Evolutionary conservation across 1,139 yeast species (phyloP), one percentile per base, ranked within the genome.

Genomic region (Sugiyamaella novakii): DNA sequence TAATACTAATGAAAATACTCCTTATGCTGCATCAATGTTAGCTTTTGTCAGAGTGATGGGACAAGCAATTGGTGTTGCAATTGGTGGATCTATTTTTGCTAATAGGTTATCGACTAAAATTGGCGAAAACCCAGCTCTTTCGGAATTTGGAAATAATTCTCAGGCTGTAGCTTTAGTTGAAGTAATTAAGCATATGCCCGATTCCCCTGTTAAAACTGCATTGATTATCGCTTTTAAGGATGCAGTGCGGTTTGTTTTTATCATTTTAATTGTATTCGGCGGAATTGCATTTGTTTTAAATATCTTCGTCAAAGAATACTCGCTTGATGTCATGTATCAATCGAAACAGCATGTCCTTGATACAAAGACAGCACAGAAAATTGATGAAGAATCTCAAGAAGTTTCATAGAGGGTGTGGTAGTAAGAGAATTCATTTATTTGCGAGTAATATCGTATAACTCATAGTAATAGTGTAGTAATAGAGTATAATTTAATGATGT

Each of bases 21-120:
- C 81, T 36, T 61, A 77, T 53, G 71, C 78, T 0, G 79, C 83
- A 0, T 68, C 80, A 0, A 73, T 77, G 55, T 60, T 76, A 52
- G 78, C 78, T 55, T 79, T 80, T 57, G 59, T 69, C 27, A 72
- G 80, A 54, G 68, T 78, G 1, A 49, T 73, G 14, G 82, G 80
- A 28, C 80, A 80, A 15, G 74, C 80, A 1, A 52, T 80, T 30
- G 78, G 80, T 10, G 72, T 75, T n/a, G 71, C 75, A 7, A 56
- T 80, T 15, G 76, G 78, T 1, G 83, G 80, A 51, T 65, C 79
- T 11, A 69, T 81, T 18, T 76, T 76, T 55, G 65, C 73, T 15
- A 60, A 63, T 15, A 56, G 59, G 35, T 47, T 64, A 33, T 52
- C 50, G 5, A 14, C 43, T 17, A 46, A 56, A 10, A 41, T 59